Base-by-base conservation (phyloP, 306 rosid species). In the Benincasa hispida region DNA sequence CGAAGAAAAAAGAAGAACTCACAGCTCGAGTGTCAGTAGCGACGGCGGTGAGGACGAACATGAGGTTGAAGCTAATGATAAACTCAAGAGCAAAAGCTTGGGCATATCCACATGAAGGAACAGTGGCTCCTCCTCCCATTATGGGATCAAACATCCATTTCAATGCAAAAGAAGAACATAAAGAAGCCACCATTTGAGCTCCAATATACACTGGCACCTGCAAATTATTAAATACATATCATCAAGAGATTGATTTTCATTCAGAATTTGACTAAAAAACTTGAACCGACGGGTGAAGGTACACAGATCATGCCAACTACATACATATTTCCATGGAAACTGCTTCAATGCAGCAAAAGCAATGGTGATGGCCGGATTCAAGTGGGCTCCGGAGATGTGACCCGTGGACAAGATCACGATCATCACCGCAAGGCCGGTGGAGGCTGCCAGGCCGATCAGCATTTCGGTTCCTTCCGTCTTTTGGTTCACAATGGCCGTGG, bases 11-110 rank as follows among this genome's bases (percentile, higher is more conserved):
- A 34, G 37, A 45, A 17, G 65, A 15, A 83, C 97, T 82, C 75
- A 94, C 96, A 45, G 95, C 97, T 81, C 94, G 85, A 1, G 94
- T 90, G 81, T 90, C 96, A 66, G 95, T 94, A 81, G 98, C 97
- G 0, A 94, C 95, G 0, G 88, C 98, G n/a, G 98, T 94, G 84
- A 88, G 86, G 61, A 91, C 97, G 56, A 94, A 94, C 97, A 91
- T 94, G 83, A 94, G 97, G 83, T 90, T 91, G 81, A 91, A 94
- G 79, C 79, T 78, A 79, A 91, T 94, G 65, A 91, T 85, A 79
- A 91, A 87, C 76, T 90, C 97, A 39, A 91, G 73, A 76, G 91
- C 90, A 82, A 93, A 91, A 80, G 97, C 92, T 78, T 90, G 93
- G 1, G 87, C 89, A 76, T 85, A 80, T 77, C 81, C 86, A 42